Percentiles rank a stretch among this genome's conserved stretches.
Evolutionary conservation across 306 rosid genomes (phyloP).

Genomic region (Lablab purpureus): DNA sequence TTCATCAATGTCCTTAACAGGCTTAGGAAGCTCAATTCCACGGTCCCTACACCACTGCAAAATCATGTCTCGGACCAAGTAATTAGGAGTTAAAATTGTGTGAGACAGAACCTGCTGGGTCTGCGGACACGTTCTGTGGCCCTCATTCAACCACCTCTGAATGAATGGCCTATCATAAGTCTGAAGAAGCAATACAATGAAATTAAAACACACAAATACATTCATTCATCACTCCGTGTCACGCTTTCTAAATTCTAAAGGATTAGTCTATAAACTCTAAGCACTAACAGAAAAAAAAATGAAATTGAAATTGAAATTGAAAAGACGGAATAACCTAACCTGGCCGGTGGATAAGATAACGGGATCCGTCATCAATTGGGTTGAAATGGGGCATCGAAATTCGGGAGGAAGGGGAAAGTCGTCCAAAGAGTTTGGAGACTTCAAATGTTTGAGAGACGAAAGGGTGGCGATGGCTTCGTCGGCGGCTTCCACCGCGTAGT

Average conservation of each 20-base stretch:
- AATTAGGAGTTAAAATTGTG: constrained; percentile 63
- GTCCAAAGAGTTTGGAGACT: constrained; percentile 10
- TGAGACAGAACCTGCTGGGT: constrained; percentile 73
- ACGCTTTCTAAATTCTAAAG: too few relatives aligned
- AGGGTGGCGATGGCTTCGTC: constrained; percentile 68
- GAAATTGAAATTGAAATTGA: not conserved
- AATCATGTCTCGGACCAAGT: constrained; percentile 68
- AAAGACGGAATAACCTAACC: constrained; percentile 43
- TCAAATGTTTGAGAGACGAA: constrained; percentile 56
- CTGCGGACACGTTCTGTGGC: constrained; percentile 74
- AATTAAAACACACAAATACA: not conserved
- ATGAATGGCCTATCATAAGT: constrained; percentile 77
- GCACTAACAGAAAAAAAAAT: not conserved
- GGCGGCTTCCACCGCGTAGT: constrained; percentile 38
- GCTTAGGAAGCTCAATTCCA: constrained; percentile 57
- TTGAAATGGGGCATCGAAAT: constrained; percentile 83
- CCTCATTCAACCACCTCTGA: constrained; percentile 81
- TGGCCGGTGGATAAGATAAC: constrained; percentile 80
- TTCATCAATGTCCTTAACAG: constrained; percentile 49
- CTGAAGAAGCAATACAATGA: constrained; percentile 50
- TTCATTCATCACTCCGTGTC: not conserved
- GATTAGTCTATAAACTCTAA: not conserved
- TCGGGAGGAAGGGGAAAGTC: constrained; percentile 53
- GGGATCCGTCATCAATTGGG: constrained; percentile 79
- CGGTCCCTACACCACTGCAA: constrained; percentile 69